Conservation (phyloP, 1,284 basidiomycete species). For the Neotropicomus parvogracilis region DNA sequence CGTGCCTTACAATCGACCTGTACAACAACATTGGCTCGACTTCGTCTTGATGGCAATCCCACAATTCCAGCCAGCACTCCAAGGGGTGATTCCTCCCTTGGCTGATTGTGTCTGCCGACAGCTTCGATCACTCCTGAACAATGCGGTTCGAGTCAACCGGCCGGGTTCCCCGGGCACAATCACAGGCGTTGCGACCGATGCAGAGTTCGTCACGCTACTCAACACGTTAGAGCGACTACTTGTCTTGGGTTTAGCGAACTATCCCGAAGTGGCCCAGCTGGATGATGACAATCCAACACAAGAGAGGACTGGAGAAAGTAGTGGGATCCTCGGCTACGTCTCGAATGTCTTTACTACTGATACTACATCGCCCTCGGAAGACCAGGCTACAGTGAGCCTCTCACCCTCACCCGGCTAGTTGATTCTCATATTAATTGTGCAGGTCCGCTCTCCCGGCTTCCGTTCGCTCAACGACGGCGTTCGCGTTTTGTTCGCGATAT, state of each 20-base stretch:
- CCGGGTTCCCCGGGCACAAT: constrained; percentile 40
- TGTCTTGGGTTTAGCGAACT: constrained; percentile 56
- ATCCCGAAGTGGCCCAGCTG: constrained; percentile 44
- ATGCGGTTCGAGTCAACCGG: constrained; percentile 48
- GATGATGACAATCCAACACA: constrained; percentile 55
- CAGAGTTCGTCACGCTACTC: constrained; percentile 80
- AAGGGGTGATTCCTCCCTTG: constrained; percentile 70
- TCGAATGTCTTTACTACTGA: constrained; percentile 78
- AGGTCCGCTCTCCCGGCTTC: constrained; percentile 70
- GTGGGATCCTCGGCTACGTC: constrained; percentile 76
- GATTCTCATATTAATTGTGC: constrained; percentile 11
- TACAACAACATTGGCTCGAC: constrained; percentile 94
- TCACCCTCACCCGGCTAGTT: neutral
- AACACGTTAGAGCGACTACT: constrained; percentile 81
- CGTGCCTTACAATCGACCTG: constrained; percentile 63
- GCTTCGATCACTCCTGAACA: constrained; percentile 55
- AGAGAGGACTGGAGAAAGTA: constrained; percentile 56
- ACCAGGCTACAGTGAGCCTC: constrained; percentile 53
- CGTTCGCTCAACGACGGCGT: constrained; percentile 70
- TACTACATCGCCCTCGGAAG: constrained; percentile 43
- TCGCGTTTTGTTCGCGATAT: constrained; percentile 64
- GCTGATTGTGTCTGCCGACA: constrained; percentile 81
- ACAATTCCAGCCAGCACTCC: constrained; percentile 71
- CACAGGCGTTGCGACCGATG: constrained; percentile 61
- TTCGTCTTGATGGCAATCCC: constrained; percentile 90